Conservation (phyloP, 2,329 filamentous ascomycete species). For the Pyrenophora seminiperda region DNA sequence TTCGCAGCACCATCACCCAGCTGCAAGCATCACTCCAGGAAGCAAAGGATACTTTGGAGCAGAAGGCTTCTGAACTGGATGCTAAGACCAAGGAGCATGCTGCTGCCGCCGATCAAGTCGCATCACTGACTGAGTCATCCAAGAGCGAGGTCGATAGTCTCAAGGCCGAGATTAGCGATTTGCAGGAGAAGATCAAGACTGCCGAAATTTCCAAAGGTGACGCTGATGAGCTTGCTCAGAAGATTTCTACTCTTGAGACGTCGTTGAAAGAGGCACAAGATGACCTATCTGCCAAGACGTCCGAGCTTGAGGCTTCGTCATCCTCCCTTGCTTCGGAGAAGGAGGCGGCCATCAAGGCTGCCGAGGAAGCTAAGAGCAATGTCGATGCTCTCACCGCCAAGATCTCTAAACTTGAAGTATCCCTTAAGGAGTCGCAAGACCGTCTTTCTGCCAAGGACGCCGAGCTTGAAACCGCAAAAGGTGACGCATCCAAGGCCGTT, state of each 20-base stretch:
- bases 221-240: constrained; percentile 30
- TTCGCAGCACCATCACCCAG: constrained; percentile 33
- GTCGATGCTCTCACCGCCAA: constrained; percentile 30
- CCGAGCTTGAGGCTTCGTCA: constrained; percentile 30
- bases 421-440: constrained; percentile 31
- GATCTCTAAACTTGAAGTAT: constrained; percentile 35
- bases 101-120: constrained; percentile 19
- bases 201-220: constrained; percentile 34
- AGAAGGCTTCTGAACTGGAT: constrained; percentile 28
- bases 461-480: constrained; percentile 25
- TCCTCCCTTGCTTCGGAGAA: constrained; percentile 27
- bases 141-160: constrained; percentile 31
- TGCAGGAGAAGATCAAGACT: constrained; percentile 33
- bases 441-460: constrained; percentile 28
- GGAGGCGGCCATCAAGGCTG: constrained; percentile 29
- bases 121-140: constrained; percentile 24
- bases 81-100: constrained; percentile 26
- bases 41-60: constrained; percentile 25
- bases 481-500: constrained; percentile 22
- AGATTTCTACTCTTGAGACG: constrained; percentile 35
- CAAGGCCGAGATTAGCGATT: constrained; percentile 30
- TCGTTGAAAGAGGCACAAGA: constrained; percentile 37
- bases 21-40: constrained; percentile 31
- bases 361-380: constrained; percentile 32
- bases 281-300: constrained; percentile 27